Evolutionary conservation across 331 rosid species (phyloP), one percentile per base, ranked within the genome.

Genomic region (Malus hybrid): DNA sequence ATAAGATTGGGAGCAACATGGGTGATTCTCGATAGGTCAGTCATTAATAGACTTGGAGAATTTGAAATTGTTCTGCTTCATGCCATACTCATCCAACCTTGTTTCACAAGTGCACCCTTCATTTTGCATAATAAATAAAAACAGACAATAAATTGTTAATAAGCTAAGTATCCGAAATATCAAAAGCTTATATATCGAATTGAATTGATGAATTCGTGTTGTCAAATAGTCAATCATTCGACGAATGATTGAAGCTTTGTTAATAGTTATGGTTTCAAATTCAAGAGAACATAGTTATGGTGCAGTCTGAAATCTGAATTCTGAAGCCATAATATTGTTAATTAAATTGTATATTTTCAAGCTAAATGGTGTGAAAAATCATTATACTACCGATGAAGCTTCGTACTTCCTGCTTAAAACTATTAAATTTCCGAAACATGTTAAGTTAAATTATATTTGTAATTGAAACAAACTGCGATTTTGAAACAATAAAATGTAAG

Each of bases 21-120:
- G 87, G 84, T 91, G 76, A 79, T 93, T 70, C 86, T 93, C 74
- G 89, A 87, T 73, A 91, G 88, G 98, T 93, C n/a, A 69, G 85
- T 79, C 64, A 15, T 24, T 12, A 24, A 61, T 28, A 24, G 16
- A 39, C 28, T 39, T 60, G 56, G 0, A 73, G 29, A 39, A 4
- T 31, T 16, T 18, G 3, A 6, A 22, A 29, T 24, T 24, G 54
- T 18, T 31, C 44, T 36, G 57, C 68, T 27, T 57, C 31, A 22
- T 20, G 32, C 52, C 24, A 3, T 34, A 22, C 27, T 59, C 67
- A 36, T 71, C 22, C 31, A 20, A 12, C 20, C 27, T 34, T 57
- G 52, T 57, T 57, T 72, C 50, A 39, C 4, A 39, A 39, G 46
- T 39, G 46, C 46, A 33, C 55, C 24, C 16, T n/a, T 52, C 14